Base-by-base conservation (phyloP, 371 early-diverging fungal species). In the Syncephalis fuscata region DNA sequence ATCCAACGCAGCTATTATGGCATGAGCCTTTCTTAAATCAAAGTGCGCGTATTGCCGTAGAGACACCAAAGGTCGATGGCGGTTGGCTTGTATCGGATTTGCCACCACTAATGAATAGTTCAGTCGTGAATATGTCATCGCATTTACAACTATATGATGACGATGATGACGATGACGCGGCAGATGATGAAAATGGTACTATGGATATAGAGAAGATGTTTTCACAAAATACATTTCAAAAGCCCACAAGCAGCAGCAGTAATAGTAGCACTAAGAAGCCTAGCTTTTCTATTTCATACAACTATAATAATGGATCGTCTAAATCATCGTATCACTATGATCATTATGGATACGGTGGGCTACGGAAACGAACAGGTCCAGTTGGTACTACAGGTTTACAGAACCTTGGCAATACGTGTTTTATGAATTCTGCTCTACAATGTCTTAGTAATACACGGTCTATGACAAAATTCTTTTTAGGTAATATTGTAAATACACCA, bases 331-430 rank as follows among this genome's bases (percentile, higher is more conserved):
- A 48, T 38, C 51, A 32, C 16, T 21, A n/a, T 20, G 37, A 39
- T 14, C 23, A 25, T 41, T n/a, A 47, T 14, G 25, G 26, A 17
- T 21, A 19, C 48, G 48, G 14, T 43, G 24, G 19, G 16, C 57
- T 11, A 57, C 48, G 2, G 41, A 58, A 37, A 11, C 32, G 32
- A 7, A 32, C 32, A 32, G 32, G 32, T 32, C 41, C 41, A 8
- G 19, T 16, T 8, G 83, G 80, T 5, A 58, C 70, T 1, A 70
- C 63, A 16, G 88, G 88, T 4, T 66, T 87, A 25, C 54, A 52
- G 21, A 90, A 90, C 52, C 63, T 87, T 19, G 88, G 88, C 43
- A 90, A 90, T 56, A 87, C 88, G 0, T 90, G 91, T 61, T 88
- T 78, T 60, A 86, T 90, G 85, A 85, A 84, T 61, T 73, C 80